Percentiles rank a stretch among this genome's conserved stretches.
phyloP scores from a whole-genome alignment of 2,329 filamentous ascomycete genomes.

The Penicillium sclerotigenum region DNA sequence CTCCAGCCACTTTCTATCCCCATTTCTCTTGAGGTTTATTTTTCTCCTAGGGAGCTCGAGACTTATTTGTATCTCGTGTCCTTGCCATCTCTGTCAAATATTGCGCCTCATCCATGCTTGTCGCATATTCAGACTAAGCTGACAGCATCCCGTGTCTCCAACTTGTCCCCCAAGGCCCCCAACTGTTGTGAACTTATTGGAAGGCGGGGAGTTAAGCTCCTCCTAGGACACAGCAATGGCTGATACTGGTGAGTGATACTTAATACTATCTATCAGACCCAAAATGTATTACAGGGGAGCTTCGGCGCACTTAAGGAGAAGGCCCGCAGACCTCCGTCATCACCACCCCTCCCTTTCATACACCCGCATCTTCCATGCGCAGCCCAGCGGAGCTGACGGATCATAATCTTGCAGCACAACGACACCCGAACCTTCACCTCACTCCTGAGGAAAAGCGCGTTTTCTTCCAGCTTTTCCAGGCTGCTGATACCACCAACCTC shows the following conservation, averaged over 20 bases:
- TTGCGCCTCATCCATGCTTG: constrained; percentile 29
- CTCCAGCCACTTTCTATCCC: constrained; percentile 21
- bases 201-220: constrained; percentile 30
- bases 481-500: constrained; percentile 85
- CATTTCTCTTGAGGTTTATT: constrained; percentile 11
- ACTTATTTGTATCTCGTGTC: neutral
- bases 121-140: constrained; percentile 24
- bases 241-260: constrained; percentile 31
- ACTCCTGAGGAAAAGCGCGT: constrained; percentile 88
- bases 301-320: constrained; percentile 27
- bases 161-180: constrained; percentile 17
- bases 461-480: constrained; percentile 88
- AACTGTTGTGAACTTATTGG: constrained; percentile 20
- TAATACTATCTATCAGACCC: neutral
- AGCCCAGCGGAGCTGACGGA: constrained; percentile 27
- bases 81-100: constrained; percentile 9
- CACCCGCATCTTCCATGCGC: neutral
- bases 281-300: constrained; percentile 1
- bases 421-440: constrained; percentile 72
- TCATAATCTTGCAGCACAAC: constrained; percentile 25
- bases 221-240: constrained; percentile 33
- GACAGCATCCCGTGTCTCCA: constrained; percentile 21
- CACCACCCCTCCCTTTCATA: constrained; percentile 9
- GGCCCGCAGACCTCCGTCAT: constrained; percentile 20
- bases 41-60: constrained; percentile 2